Evolutionary conservation across 164 flowering plant genomes (phyloP).

Genomic region (Annona cherimola): DNA sequence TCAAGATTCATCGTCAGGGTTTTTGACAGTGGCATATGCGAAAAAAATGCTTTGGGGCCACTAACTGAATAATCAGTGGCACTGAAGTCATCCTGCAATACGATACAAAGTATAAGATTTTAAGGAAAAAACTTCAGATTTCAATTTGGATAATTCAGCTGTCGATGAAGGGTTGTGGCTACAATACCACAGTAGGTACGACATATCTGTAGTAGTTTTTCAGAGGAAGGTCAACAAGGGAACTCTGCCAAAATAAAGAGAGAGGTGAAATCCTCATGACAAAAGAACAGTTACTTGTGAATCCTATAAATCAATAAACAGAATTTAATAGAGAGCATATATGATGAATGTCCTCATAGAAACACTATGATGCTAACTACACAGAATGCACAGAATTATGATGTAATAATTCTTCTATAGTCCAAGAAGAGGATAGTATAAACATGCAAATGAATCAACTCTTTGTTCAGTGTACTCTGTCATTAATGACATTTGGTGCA

Average conservation of each 20-base stretch:
- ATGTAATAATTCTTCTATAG: too few species aligned
- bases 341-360: too few species aligned
- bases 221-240: conserved; percentile 90
- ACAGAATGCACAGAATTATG: too few species aligned
- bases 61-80: conserved; percentile 47
- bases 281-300: conserved; percentile 1
- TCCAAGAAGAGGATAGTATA: too few species aligned
- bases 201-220: conserved; percentile 98
- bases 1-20: conserved; percentile 99
- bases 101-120: conserved; percentile 4
- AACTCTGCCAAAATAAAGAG: conserved; percentile 60
- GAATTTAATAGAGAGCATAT: too few species aligned
- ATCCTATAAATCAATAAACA: too few species aligned
- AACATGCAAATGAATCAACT: too few species aligned
- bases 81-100: conserved; percentile 89
- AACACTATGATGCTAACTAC: too few species aligned
- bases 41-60: conserved; percentile 95
- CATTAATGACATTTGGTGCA: too few species aligned
- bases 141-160: background rate
- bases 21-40: conserved; percentile 95
- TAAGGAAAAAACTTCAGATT: background rate
- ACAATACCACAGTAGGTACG: conserved; percentile 70
- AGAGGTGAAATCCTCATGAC: background rate
- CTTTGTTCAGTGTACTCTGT: too few species aligned
- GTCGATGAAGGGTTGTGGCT: background rate